A percentile compares a stretch with the other conserved stretches of the same genome.
Evolutionary conservation across 495 filamentous ascomycete species (phyloP).

Genomic region (Penicillium soppii): DNA sequence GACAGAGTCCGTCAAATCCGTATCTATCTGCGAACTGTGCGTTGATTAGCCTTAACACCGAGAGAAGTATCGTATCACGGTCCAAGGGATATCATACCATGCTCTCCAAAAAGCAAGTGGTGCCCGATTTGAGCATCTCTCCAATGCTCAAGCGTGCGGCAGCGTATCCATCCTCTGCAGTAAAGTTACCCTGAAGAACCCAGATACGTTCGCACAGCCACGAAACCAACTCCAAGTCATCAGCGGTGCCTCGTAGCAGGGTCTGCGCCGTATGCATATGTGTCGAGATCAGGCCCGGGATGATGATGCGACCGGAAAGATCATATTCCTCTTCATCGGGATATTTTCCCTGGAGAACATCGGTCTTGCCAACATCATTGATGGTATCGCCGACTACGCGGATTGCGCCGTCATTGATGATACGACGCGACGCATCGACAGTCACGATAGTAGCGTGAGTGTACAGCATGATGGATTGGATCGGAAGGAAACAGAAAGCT

Average conservation of each 20-base stretch:
- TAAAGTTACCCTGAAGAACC: constrained; percentile 48
- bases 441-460: constrained; percentile 48
- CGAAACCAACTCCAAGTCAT: constrained; percentile 44
- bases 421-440: constrained; percentile 38
- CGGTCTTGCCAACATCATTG: constrained; percentile 41
- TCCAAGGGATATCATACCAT: constrained; percentile 30
- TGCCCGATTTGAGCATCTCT: constrained; percentile 51
- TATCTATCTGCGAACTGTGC: constrained; percentile 46
- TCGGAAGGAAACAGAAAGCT: background rate
- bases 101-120: constrained; percentile 52
- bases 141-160: constrained; percentile 47
- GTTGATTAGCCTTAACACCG: background rate
- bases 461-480: constrained; percentile 32
- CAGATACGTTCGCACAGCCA: constrained; percentile 51
- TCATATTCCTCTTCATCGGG: constrained; percentile 30
- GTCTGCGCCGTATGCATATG: constrained; percentile 53
- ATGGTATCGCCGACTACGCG: constrained; percentile 36
- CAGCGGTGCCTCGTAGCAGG: constrained; percentile 46
- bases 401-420: constrained; percentile 48
- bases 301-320: constrained; percentile 41
- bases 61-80: background rate
- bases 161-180: constrained; percentile 44
- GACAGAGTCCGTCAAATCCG: constrained; percentile 46
- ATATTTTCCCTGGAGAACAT: constrained; percentile 19
- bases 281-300: constrained; percentile 49